These are phyloP conservation scores for Orbilia blumenaviensis DNA, from an alignment of 2,329 filamentous ascomycete genomes.

Conservation along the genomic window DNA sequence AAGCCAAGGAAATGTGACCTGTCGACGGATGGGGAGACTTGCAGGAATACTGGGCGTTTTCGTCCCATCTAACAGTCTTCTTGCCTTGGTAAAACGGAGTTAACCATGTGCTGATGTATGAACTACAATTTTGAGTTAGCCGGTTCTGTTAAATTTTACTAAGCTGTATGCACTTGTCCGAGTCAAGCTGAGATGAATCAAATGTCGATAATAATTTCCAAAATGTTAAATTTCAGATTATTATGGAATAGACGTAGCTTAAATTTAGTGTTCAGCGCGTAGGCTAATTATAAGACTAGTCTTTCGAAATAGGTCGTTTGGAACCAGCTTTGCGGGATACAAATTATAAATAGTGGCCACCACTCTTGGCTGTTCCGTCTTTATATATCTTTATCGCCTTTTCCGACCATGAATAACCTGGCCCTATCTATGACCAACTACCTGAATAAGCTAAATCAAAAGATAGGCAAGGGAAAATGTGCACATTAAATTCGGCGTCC, in stretches of 20 bases:
- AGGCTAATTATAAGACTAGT: neutral
- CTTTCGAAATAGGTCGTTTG: neutral
- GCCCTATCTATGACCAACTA: constrained; percentile 15
- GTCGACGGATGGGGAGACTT: constrained; percentile 17
- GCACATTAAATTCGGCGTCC: constrained; percentile 9
- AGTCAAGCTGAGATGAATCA: neutral
- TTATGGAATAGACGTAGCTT: neutral
- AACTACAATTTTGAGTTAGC: neutral
- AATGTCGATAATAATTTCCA: neutral
- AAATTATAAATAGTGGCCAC: neutral
- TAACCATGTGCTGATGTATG: neutral
- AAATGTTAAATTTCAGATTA: too few relatives aligned
- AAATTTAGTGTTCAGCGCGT: neutral
- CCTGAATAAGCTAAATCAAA: constrained; percentile 5
- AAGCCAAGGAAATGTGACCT: constrained; percentile 16
- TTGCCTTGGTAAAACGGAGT: constrained; percentile 8
- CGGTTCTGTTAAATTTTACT: neutral
- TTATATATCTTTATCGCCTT: constrained; percentile 8
- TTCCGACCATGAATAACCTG: constrained; percentile 6
- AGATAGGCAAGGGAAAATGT: neutral
- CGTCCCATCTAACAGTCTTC: neutral
- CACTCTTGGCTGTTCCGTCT: constrained; percentile 8
- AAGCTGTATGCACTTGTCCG: neutral
- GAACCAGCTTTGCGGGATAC: neutral
- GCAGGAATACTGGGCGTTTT: constrained; percentile 2